Evolutionary conservation across 2,329 filamentous ascomycete genomes (phyloP).

Genomic region (Diaporthe sp.): DNA sequence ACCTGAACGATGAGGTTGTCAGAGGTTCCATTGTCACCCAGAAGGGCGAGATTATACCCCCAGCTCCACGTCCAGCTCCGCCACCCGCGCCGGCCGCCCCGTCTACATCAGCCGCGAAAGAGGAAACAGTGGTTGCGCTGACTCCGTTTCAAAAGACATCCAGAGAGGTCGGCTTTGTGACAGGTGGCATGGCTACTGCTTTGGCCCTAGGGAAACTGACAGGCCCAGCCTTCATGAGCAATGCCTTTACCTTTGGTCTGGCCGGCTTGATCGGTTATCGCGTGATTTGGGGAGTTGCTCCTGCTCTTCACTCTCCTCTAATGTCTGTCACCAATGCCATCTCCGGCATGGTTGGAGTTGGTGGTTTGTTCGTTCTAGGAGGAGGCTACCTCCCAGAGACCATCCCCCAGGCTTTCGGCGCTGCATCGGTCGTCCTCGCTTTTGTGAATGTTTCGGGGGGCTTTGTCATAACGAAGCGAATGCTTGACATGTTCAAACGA

Average conservation of each 20-base stretch:
- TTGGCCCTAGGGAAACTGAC: slow-evolving; percentile 86
- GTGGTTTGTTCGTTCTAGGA: slow-evolving; percentile 90
- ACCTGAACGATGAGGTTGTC: slow-evolving; percentile 87
- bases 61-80: slow-evolving; percentile 77
- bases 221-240: slow-evolving; percentile 87
- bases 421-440: slow-evolving; percentile 83
- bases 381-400: slow-evolving; percentile 84
- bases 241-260: slow-evolving; percentile 86
- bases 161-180: slow-evolving; percentile 81
- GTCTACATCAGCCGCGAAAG: slow-evolving; percentile 66
- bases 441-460: slow-evolving; percentile 92
- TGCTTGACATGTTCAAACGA: slow-evolving; percentile 93
- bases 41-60: slow-evolving; percentile 81
- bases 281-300: slow-evolving; percentile 88
- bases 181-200: slow-evolving; percentile 82
- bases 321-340: slow-evolving; percentile 97
- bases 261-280: slow-evolving; percentile 90
- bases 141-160: slow-evolving; percentile 87
- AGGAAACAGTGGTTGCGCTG: slow-evolving; percentile 73
- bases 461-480: slow-evolving; percentile 92
- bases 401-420: slow-evolving; percentile 83
- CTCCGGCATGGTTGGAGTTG: slow-evolving; percentile 90
- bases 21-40: slow-evolving; percentile 87
- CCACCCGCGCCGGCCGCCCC: slow-evolving; percentile 68
- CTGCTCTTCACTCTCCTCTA: slow-evolving; percentile 87